phyloP scores from a whole-genome alignment of 2,329 filamentous ascomycete genomes.

The Cladobotryum mycophilum region DNA sequence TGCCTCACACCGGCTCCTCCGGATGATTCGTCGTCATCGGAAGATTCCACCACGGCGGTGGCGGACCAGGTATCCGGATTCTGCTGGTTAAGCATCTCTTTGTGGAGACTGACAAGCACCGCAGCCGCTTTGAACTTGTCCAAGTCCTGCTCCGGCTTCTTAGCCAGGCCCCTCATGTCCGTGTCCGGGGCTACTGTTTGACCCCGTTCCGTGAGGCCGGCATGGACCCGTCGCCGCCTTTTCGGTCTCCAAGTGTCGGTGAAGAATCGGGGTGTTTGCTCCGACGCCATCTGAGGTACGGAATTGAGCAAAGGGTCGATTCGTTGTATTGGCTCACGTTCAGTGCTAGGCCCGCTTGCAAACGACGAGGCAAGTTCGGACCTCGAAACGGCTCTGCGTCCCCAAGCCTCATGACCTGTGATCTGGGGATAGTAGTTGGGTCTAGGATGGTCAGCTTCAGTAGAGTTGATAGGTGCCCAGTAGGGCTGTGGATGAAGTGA shows the following conservation, averaged over 20 bases:
- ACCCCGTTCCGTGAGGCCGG: not conserved
- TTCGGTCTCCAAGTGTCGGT: constrained; percentile 3
- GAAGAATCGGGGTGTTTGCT: not conserved
- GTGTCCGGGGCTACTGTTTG: not conserved
- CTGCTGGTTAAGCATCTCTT: not conserved
- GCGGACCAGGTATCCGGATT: not conserved
- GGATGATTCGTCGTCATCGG: not conserved
- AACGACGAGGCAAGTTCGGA: not conserved
- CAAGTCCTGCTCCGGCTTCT: not conserved
- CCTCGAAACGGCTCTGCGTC: not conserved
- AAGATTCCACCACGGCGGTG: not conserved
- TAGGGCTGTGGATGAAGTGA: constrained; percentile 16
- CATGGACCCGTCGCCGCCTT: constrained; percentile 1
- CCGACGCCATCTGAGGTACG: not conserved
- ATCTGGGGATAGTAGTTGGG: not conserved
- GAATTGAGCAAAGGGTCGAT: not conserved
- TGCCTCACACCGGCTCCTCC: not conserved
- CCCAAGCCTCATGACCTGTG: not conserved
- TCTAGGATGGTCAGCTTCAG: not conserved
- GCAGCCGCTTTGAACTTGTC: constrained; percentile 11
- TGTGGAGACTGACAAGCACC: constrained; percentile 12
- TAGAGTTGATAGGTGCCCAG: not conserved
- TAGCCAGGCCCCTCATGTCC: not conserved
- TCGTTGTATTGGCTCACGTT: not conserved
- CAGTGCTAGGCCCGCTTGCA: not conserved